phyloP scores from a whole-genome alignment of 352 stramenopile genomes.

The Phytophthora ramorum region DNA sequence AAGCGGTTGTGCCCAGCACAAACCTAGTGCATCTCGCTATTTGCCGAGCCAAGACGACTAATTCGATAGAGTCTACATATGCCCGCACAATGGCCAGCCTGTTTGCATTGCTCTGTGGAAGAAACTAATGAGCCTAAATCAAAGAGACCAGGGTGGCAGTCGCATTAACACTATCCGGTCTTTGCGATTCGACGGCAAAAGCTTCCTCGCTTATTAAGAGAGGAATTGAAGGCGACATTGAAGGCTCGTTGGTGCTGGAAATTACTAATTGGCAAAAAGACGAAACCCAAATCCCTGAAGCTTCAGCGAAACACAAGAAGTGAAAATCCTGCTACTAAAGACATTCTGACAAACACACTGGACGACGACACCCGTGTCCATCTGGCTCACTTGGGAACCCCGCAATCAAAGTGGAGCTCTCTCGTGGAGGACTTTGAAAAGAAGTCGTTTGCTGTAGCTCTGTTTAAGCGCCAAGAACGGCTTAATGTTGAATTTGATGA shows the following conservation, averaged over 20 bases:
- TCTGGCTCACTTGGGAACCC: conserved; percentile 10
- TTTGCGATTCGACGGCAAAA: conserved; percentile 17
- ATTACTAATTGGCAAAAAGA: conserved; percentile 6
- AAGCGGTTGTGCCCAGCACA: too few relatives aligned
- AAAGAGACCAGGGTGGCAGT: too few relatives aligned
- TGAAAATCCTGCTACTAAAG: conserved; percentile 4
- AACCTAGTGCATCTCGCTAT: too few relatives aligned
- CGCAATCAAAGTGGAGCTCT: conserved; percentile 13
- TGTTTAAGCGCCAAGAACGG: conserved; percentile 14
- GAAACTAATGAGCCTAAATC: too few relatives aligned
- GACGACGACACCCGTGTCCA: conserved; percentile 17
- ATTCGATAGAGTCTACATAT: too few relatives aligned
- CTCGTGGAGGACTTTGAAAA: conserved; percentile 24
- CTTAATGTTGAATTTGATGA: conserved; percentile 17
- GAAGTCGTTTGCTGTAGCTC: conserved; percentile 17
- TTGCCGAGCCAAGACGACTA: too few relatives aligned
- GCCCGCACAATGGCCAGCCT: too few relatives aligned
- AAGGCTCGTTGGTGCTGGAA: conserved; percentile 17
- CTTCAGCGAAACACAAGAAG: conserved; percentile 3
- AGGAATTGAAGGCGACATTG: conserved; percentile 14
- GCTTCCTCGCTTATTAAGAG: conserved; percentile 12
- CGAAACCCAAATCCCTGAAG: conserved; percentile 1
- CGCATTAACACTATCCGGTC: conserved; percentile 12
- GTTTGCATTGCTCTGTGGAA: too few relatives aligned
- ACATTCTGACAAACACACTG: conserved; percentile 21